phyloP scores from a whole-genome alignment of 2,329 filamentous ascomycete genomes.

The Penicillium glabrum region DNA sequence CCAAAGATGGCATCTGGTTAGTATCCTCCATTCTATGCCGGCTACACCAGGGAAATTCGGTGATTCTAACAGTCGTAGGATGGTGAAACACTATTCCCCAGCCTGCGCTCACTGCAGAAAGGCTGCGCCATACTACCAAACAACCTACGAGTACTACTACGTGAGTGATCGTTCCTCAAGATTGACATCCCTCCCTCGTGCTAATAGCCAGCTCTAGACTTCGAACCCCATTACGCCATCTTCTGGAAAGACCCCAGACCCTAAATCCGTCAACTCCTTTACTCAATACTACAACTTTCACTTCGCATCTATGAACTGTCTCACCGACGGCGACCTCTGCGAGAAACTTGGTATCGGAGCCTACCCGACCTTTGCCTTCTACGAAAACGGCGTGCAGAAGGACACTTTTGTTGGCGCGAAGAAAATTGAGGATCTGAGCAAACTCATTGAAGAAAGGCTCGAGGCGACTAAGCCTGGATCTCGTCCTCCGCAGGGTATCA shows the following conservation, averaged over 20 bases:
- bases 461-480: slow-evolving; percentile 79
- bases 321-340: slow-evolving; percentile 79
- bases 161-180: slow-evolving; percentile 28
- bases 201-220: slow-evolving; percentile 56
- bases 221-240: slow-evolving; percentile 66
- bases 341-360: slow-evolving; percentile 62
- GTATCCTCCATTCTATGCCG: slow-evolving; percentile 10
- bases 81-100: slow-evolving; percentile 55
- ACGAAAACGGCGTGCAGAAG: slow-evolving; percentile 70
- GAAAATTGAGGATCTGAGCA: slow-evolving; percentile 64
- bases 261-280: slow-evolving; percentile 64
- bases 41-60: not conserved
- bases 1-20: slow-evolving; percentile 54
- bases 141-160: slow-evolving; percentile 88
- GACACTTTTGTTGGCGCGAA: slow-evolving; percentile 67
- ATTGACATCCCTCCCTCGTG: not conserved
- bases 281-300: slow-evolving; percentile 83
- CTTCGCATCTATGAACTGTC: slow-evolving; percentile 83
- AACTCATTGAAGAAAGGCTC: slow-evolving; percentile 72
- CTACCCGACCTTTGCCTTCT: slow-evolving; percentile 78
- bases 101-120: slow-evolving; percentile 69
- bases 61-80: slow-evolving; percentile 38
- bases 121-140: slow-evolving; percentile 85
- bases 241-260: slow-evolving; percentile 50
- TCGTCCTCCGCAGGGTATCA: slow-evolving; percentile 64